Base-by-base conservation (phyloP, 306 rosid genomes). In the Begonia peltatifolia region DNA sequence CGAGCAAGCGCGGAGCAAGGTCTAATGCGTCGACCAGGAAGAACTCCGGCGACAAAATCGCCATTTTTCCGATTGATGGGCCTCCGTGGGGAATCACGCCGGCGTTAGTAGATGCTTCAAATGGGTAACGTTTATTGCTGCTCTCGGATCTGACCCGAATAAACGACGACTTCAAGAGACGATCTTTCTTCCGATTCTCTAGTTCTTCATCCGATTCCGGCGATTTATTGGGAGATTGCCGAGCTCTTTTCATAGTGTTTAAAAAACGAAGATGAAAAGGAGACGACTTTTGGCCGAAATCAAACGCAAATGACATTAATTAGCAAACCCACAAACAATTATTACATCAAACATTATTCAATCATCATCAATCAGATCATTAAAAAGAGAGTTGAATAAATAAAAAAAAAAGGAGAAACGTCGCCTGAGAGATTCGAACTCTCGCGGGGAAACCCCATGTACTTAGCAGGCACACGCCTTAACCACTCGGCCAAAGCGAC, bases 1-100 rank as follows among this genome's bases (percentile, higher is more conserved):
- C 97, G 5, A 85, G 81, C 76, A 89, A 82, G 51, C 85, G 87
- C 0, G 90, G 95, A 52, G 97, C 97, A 10, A 82, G 94, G 73
- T 80, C 90, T 6, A 82, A 47, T 15, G 95, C 77, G 23, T 89
- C 97, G 68, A 85, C 75, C 59, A 66, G 84, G 58, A 72, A 89
- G 77, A 89, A 85, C 0, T 95, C 56, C 30, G 55, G 63, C 18
- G 87, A 70, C 66, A 85, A 63, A 49, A 68, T 73, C 65, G 73
- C 54, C 59, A 70, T 64, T 49, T 30, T 30, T 72, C 14, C 47
- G 9, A 15, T 11, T 0, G 54, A 41, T 36, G 75, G 59, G 6
- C 36, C 36, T 30, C 36, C 36, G 36, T 30, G 36, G 2, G 6
- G 36, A 30, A 23, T 47, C 11, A 46, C 47, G 47, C 30, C 6